Percentiles rank a stretch among this genome's conserved stretches.
Evolutionary conservation across 2,329 filamentous ascomycete genomes (phyloP).

Genomic region (Epichloe uncinata): DNA sequence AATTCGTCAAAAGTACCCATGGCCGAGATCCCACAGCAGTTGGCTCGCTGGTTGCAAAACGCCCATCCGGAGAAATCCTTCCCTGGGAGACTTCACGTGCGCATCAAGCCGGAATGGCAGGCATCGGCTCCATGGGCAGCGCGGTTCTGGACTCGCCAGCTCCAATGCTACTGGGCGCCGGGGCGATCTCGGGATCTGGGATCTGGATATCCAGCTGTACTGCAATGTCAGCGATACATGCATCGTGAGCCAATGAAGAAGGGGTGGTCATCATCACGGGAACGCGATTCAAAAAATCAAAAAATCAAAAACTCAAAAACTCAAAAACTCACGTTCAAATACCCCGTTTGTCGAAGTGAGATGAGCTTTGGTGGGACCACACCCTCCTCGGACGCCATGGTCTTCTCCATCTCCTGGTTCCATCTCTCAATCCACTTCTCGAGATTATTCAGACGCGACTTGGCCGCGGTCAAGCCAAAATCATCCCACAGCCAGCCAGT

Average conservation of each 20-base stretch:
- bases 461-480: slow-evolving; percentile 62
- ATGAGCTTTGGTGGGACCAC: slow-evolving; percentile 56
- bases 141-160: slow-evolving; percentile 24
- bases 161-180: slow-evolving; percentile 31
- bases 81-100: background rate
- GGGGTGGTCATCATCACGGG: background rate
- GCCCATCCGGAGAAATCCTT: background rate
- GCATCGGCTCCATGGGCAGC: slow-evolving; percentile 20
- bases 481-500: slow-evolving; percentile 97
- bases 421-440: slow-evolving; percentile 78
- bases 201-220: slow-evolving; percentile 65
- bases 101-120: slow-evolving; percentile 13
- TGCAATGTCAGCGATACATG: slow-evolving; percentile 6
- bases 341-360: slow-evolving; percentile 68
- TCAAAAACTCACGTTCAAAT: slow-evolving; percentile 54
- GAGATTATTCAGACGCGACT: slow-evolving; percentile 53
- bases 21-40: too few relatives aligned
- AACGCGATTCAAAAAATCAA: background rate
- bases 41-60: background rate
- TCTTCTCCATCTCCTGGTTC: slow-evolving; percentile 60
- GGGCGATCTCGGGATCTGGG: slow-evolving; percentile 59
- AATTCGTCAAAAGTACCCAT: too few relatives aligned
- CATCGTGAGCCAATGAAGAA: too few relatives aligned
- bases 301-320: background rate
- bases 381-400: slow-evolving; percentile 35